Conservation (phyloP, 2,329 filamentous ascomycete species). For the Amauroascus verrucosus region DNA sequence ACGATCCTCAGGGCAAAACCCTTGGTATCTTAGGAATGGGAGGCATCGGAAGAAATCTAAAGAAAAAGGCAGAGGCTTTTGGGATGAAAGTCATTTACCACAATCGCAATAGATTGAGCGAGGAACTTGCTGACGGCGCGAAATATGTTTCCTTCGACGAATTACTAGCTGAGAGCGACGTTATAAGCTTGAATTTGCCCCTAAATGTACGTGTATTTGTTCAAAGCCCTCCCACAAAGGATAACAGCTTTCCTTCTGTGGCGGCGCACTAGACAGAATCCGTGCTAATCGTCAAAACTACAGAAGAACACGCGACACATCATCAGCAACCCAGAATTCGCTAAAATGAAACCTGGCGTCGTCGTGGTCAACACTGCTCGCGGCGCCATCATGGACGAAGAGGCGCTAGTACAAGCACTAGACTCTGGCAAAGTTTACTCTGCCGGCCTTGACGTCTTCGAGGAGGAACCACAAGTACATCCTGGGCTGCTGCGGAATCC, state of each 20-base stretch:
- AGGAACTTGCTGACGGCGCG: conserved; percentile 38
- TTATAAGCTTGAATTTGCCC: conserved; percentile 69
- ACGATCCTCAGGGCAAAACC: conserved; percentile 68
- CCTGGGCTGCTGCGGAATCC: conserved; percentile 60
- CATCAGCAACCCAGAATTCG: conserved; percentile 60
- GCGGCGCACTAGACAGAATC: not conserved
- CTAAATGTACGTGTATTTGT: conserved; percentile 55
- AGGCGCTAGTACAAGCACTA: conserved; percentile 63
- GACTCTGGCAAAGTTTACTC: conserved; percentile 59
- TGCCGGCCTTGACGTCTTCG: conserved; percentile 70
- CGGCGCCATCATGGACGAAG: conserved; percentile 73
- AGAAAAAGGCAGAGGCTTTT: conserved; percentile 62
- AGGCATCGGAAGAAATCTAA: conserved; percentile 69
- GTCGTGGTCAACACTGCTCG: conserved; percentile 75
- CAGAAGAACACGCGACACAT: conserved; percentile 61
- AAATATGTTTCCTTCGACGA: conserved; percentile 57
- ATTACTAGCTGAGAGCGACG: conserved; percentile 58
- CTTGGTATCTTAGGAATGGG: conserved; percentile 80
- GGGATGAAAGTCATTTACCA: conserved; percentile 67
- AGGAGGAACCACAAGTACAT: conserved; percentile 68
- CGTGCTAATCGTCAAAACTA: not conserved
- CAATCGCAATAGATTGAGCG: conserved; percentile 54
- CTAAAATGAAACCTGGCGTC: conserved; percentile 65
- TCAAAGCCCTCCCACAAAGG: no score
- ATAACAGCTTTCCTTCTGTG: no score